These are phyloP conservation scores for Phytopythium oedochilum DNA, from an alignment of 352 stramenopile genomes.

Conservation along the genomic window DNA sequence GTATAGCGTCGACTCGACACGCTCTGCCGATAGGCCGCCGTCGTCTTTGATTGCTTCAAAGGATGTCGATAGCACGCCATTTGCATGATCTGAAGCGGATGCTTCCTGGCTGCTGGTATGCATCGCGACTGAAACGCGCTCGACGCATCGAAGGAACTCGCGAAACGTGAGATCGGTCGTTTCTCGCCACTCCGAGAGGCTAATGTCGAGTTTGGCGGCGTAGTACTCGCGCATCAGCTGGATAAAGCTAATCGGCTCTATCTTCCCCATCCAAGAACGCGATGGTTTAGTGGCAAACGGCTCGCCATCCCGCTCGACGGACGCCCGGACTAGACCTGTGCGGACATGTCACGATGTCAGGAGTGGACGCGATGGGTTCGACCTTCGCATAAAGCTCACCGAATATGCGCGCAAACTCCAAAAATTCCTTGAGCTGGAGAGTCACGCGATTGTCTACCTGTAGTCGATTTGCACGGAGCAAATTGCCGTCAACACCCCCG, in stretches of 20 bases:
- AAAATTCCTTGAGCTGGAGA: slow-evolving; percentile 57
- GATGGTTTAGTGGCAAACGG: slow-evolving; percentile 30
- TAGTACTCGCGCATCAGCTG: slow-evolving; percentile 72
- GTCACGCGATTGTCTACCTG: slow-evolving; percentile 48
- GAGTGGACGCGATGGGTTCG: background rate
- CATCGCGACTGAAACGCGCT: slow-evolving; percentile 69
- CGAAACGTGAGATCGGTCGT: slow-evolving; percentile 56
- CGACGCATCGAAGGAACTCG: slow-evolving; percentile 67
- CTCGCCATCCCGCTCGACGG: slow-evolving; percentile 45
- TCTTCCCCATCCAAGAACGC: slow-evolving; percentile 17
- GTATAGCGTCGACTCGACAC: slow-evolving; percentile 22
- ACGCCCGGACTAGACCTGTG: slow-evolving; percentile 43
- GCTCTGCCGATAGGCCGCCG: slow-evolving; percentile 15
- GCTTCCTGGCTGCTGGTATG: slow-evolving; percentile 21
- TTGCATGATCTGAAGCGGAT: slow-evolving; percentile 7
- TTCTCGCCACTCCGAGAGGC: slow-evolving; percentile 56
- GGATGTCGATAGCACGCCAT: slow-evolving; percentile 35
- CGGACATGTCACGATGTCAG: slow-evolving; percentile 2
- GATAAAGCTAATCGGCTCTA: slow-evolving; percentile 53
- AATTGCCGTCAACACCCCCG: background rate
- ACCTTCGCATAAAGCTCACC: slow-evolving; percentile 36
- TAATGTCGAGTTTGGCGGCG: slow-evolving; percentile 68
- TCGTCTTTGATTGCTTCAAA: slow-evolving; percentile 59
- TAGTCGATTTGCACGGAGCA: too few relatives aligned
- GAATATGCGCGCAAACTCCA: slow-evolving; percentile 65